A percentile compares a stretch with the other conserved stretches of the same genome.
phyloP scores from a whole-genome alignment of 2,329 filamentous ascomycete species.

The Penicillium concentricum region DNA sequence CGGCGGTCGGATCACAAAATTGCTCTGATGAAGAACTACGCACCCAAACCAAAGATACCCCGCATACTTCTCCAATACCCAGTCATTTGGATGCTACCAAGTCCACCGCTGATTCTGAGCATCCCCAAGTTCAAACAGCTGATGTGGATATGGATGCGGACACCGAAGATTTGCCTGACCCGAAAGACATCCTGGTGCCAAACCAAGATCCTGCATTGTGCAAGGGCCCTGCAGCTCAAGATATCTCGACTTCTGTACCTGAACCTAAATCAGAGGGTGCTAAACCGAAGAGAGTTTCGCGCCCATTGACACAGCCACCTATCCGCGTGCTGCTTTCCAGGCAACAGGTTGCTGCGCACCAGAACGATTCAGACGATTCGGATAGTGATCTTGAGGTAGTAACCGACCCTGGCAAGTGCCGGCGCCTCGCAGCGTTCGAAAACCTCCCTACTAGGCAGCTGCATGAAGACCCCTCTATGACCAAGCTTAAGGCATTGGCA shows the following conservation, averaged over 20 bases:
- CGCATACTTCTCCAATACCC: slow-evolving; percentile 65
- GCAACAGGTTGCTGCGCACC: slow-evolving; percentile 34
- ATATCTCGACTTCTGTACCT: slow-evolving; percentile 3
- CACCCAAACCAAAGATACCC: slow-evolving; percentile 55
- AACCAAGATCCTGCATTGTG: slow-evolving; percentile 18
- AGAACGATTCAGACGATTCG: slow-evolving; percentile 45
- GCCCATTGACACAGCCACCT: slow-evolving; percentile 27
- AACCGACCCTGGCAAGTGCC: slow-evolving; percentile 43
- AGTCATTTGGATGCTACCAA: slow-evolving; percentile 23
- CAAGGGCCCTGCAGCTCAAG: slow-evolving; percentile 1
- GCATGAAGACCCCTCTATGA: slow-evolving; percentile 61
- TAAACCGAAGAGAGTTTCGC: slow-evolving; percentile 30
- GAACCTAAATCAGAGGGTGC: slow-evolving; percentile 17
- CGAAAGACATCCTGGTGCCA: slow-evolving; percentile 38
- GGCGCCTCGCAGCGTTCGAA: slow-evolving; percentile 64
- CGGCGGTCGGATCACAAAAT: slow-evolving; percentile 53
- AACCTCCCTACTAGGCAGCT: slow-evolving; percentile 62
- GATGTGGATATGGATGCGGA: slow-evolving; percentile 22
- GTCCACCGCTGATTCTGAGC: not conserved
- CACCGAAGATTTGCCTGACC: slow-evolving; percentile 39
- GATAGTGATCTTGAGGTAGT: slow-evolving; percentile 63
- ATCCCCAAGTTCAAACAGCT: not conserved
- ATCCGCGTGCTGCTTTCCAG: slow-evolving; percentile 45
- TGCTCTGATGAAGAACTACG: slow-evolving; percentile 44
- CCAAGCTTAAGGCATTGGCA: slow-evolving; percentile 70